Percentiles rank a stretch among this genome's conserved stretches.
Conservation (phyloP, 768 basidiomycete species). For the Megacollybia marginata region DNA sequence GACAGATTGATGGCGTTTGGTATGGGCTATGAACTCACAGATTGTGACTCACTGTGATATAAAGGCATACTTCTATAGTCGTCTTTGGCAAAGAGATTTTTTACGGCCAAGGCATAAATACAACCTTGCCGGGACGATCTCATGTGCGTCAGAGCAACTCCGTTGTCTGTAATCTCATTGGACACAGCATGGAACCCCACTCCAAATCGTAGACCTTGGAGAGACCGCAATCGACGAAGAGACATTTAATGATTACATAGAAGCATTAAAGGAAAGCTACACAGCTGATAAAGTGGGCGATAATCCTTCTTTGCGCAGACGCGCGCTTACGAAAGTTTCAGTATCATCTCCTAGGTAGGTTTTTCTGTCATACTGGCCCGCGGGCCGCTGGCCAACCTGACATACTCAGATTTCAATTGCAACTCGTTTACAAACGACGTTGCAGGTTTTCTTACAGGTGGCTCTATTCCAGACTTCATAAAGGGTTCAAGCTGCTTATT, state of each 20-base stretch:
- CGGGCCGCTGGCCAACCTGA: background rate
- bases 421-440: constrained; percentile 92
- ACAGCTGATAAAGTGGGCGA: constrained; percentile 78
- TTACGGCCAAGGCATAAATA: constrained; percentile 82
- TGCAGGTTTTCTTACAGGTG: constrained; percentile 80
- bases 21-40: constrained; percentile 14
- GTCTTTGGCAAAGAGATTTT: constrained; percentile 82
- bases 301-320: constrained; percentile 1
- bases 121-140: constrained; percentile 68
- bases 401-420: constrained; percentile 75
- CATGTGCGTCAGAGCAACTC: constrained; percentile 47
- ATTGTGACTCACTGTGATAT: background rate
- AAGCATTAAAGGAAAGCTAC: constrained; percentile 69
- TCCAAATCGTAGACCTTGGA: constrained; percentile 68
- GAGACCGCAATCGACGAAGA: constrained; percentile 75
- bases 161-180: background rate
- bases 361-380: background rate
- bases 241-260: constrained; percentile 80
- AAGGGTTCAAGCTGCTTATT: constrained; percentile 44
- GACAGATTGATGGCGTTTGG: constrained; percentile 94
- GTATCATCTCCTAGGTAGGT: constrained; percentile 80
- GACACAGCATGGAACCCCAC: constrained; percentile 63
- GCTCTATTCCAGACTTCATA: constrained; percentile 74
- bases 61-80: constrained; percentile 90
- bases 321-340: constrained; percentile 16